A percentile compares a stretch with the other conserved stretches of the same genome.
Conservation (phyloP, 2,329 filamentous ascomycete genomes). For the Chaetomium sp. region DNA sequence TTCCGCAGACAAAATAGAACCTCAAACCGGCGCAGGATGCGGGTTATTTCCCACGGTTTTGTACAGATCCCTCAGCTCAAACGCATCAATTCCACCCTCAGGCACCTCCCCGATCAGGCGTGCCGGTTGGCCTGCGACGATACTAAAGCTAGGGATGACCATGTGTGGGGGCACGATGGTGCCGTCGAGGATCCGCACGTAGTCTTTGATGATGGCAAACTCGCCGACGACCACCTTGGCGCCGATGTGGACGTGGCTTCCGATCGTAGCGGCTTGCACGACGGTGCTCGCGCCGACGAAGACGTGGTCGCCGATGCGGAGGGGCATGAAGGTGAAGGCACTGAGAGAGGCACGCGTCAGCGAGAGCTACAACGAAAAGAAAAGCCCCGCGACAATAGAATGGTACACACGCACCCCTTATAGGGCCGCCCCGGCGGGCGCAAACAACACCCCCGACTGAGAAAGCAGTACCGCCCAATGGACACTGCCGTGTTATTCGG, state of each 20-base stretch:
- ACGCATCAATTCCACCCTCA: constrained; percentile 60
- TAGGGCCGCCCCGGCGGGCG: constrained; percentile 78
- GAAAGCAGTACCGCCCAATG: constrained; percentile 86
- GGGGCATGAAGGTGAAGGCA: constrained; percentile 72
- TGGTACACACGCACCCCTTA: constrained; percentile 50
- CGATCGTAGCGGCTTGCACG: constrained; percentile 76
- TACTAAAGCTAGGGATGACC: constrained; percentile 85
- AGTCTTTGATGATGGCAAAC: constrained; percentile 90
- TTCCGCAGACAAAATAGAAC: neutral
- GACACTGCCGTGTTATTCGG: constrained; percentile 64
- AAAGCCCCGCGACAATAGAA: too few relatives aligned
- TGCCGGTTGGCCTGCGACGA: constrained; percentile 80
- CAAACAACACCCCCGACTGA: constrained; percentile 70
- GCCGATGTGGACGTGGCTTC: constrained; percentile 81
- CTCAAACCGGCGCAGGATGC: constrained; percentile 33
- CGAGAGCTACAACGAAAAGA: too few relatives aligned
- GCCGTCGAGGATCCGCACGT: constrained; percentile 78
- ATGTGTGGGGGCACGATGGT: constrained; percentile 79
- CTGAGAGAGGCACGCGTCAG: constrained; percentile 25
- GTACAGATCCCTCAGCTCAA: constrained; percentile 59
- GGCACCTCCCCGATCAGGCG: constrained; percentile 75
- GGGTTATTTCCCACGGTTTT: constrained; percentile 56
- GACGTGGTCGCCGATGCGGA: constrained; percentile 91
- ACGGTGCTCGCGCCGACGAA: constrained; percentile 72
- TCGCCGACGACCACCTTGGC: constrained; percentile 70